phyloP scores from a whole-genome alignment of 108 stramenopile genomes.

The Cylindrotheca closterium region DNA sequence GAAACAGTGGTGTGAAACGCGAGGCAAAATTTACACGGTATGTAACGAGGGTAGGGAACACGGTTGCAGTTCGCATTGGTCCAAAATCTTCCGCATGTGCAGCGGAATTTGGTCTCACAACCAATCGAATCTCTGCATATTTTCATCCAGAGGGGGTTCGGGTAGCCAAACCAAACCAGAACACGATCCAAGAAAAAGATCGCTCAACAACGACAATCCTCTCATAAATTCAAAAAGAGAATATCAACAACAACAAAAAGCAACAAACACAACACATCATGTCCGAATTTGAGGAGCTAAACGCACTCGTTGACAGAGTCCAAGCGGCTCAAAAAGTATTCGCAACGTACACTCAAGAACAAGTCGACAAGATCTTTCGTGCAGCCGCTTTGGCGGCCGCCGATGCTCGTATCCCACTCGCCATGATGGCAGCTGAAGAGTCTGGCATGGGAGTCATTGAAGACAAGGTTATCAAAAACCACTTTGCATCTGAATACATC shows the following conservation, averaged over 20 bases:
- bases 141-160: no score
- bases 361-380: conserved; percentile 34
- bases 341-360: conserved; percentile 24
- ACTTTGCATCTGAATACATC: conserved; percentile 31
- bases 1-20: no score
- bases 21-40: no score
- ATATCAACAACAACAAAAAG: not conserved
- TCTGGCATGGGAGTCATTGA: conserved; percentile 38
- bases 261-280: not conserved
- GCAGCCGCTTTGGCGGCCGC: conserved; percentile 22
- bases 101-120: no score
- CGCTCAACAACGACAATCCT: not conserved
- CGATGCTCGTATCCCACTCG: conserved; percentile 31
- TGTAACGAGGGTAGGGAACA: no score
- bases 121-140: no score
- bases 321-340: conserved; percentile 26
- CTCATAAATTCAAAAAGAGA: not conserved
- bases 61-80: no score
- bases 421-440: conserved; percentile 36
- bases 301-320: conserved; percentile 10
- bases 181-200: no score
- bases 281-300: not conserved
- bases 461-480: conserved; percentile 48
- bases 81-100: no score
- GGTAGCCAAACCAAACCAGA: no score